Evolutionary conservation across 805 yeast species (phyloP).

Genomic region (Candida andamanensis): DNA sequence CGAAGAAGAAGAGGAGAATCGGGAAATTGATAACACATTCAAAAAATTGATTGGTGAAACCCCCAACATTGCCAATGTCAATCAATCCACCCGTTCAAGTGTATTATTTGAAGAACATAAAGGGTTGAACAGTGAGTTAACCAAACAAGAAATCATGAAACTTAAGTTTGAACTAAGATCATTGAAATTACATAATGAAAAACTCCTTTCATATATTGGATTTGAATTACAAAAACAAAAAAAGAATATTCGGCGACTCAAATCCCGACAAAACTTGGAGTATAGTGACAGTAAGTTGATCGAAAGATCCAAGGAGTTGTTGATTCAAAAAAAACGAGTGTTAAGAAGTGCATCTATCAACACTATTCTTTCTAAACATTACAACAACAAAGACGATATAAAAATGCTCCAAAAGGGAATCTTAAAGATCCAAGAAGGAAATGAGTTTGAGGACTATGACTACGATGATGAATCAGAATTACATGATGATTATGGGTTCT

Average conservation of each 20-base stretch:
- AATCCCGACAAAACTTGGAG: constrained; percentile 38
- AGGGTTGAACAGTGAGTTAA: constrained; percentile 6
- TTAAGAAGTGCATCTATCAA: constrained; percentile 35
- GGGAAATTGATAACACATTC: constrained; percentile 7
- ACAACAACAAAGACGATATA: constrained; percentile 7
- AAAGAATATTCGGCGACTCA: constrained; percentile 35
- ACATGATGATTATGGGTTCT: constrained; percentile 28
- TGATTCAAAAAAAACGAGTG: constrained; percentile 40
- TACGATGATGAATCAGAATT: constrained; percentile 16
- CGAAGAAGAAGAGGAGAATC: constrained; percentile 5
- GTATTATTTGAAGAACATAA: constrained; percentile 5
- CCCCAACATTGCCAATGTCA: constrained; percentile 1
- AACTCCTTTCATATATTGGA: constrained; percentile 52
- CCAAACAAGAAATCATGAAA: constrained; percentile 38
- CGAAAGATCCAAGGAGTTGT: constrained; percentile 41
- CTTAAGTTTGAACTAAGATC: constrained; percentile 51
- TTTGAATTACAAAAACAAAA: constrained; percentile 48
- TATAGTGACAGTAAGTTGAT: constrained; percentile 53
- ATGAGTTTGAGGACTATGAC: constrained; percentile 1
- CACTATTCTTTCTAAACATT: constrained; percentile 18
- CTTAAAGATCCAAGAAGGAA: constrained; percentile 5
- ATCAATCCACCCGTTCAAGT: constrained; percentile 7
- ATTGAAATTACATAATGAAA: constrained; percentile 50
- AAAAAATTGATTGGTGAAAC: constrained; percentile 8
- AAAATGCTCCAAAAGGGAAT: constrained; percentile 14